These are phyloP conservation scores for Scheffersomyces stipitis DNA, from an alignment of 805 yeast genomes.

Conservation along the genomic window DNA sequence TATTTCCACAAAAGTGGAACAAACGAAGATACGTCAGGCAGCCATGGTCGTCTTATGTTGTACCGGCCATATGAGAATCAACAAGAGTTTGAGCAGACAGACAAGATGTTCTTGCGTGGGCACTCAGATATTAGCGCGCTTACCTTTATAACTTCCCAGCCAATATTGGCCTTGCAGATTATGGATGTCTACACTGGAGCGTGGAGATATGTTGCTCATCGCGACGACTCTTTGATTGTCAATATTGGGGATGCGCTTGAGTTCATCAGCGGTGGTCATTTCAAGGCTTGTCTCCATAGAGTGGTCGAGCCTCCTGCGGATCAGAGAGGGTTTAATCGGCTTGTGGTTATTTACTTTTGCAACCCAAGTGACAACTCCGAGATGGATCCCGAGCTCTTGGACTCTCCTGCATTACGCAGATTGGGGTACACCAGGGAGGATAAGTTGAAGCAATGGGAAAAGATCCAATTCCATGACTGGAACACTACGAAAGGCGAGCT, in stretches of 20 bases:
- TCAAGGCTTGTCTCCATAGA: conserved; percentile 47
- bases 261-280: conserved; percentile 46
- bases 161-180: conserved; percentile 41
- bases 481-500: conserved; percentile 19
- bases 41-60: conserved; percentile 28
- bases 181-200: conserved; percentile 34
- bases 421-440: conserved; percentile 29
- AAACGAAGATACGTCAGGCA: conserved; percentile 18
- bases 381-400: conserved; percentile 42
- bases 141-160: conserved; percentile 41
- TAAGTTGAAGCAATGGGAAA: conserved; percentile 32
- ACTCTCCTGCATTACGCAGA: conserved; percentile 35
- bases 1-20: conserved; percentile 6
- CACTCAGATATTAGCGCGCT: conserved; percentile 47
- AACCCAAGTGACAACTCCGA: conserved; percentile 35
- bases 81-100: conserved; percentile 29
- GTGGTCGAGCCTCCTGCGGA: conserved; percentile 49
- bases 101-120: conserved; percentile 46
- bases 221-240: conserved; percentile 38
- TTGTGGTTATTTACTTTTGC: conserved; percentile 44
- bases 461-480: conserved; percentile 43
- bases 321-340: conserved; percentile 35
- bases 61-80: conserved; percentile 23
- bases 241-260: conserved; percentile 44
- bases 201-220: conserved; percentile 42